These are phyloP conservation scores for Yamadazyma paraphyllophila DNA, from an alignment of 805 yeast species.

Conservation along the genomic window DNA sequence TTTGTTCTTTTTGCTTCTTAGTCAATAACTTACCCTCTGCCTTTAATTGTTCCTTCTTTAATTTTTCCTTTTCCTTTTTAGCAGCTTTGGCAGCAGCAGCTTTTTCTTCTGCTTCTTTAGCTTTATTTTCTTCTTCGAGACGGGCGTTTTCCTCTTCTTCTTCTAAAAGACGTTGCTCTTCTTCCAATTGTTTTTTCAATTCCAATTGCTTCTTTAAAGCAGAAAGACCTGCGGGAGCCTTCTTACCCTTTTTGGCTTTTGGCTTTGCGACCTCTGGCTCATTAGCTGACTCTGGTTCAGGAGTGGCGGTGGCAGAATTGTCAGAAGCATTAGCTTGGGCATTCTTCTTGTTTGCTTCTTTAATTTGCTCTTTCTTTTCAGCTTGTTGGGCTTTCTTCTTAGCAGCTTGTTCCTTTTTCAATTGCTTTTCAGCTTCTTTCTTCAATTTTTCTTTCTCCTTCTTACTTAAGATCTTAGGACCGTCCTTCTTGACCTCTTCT, in stretches of 20 bases:
- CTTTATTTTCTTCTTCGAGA: slow-evolving; percentile 49
- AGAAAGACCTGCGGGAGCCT: slow-evolving; percentile 88
- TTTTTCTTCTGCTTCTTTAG: slow-evolving; percentile 62
- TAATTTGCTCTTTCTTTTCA: slow-evolving; percentile 56
- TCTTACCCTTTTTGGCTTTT: slow-evolving; percentile 52
- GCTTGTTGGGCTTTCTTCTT: slow-evolving; percentile 75
- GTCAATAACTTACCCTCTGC: slow-evolving; percentile 94
- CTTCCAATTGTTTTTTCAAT: slow-evolving; percentile 82
- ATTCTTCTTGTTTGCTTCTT: slow-evolving; percentile 44
- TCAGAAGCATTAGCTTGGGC: slow-evolving; percentile 35
- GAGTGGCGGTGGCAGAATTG: slow-evolving; percentile 27
- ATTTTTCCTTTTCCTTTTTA: slow-evolving; percentile 85
- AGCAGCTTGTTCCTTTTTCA: slow-evolving; percentile 86
- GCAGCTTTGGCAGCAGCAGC: slow-evolving; percentile 56
- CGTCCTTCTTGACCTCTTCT: slow-evolving; percentile 52
- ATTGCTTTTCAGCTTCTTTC: slow-evolving; percentile 87
- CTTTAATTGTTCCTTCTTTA: slow-evolving; percentile 84
- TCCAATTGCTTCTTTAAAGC: slow-evolving; percentile 89
- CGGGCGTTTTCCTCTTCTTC: slow-evolving; percentile 61
- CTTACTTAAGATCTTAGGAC: slow-evolving; percentile 79
- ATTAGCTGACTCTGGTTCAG: slow-evolving; percentile 26
- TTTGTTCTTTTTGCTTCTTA: slow-evolving; percentile 93
- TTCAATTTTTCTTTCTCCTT: slow-evolving; percentile 93
- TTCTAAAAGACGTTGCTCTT: slow-evolving; percentile 67
- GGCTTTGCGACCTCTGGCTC: slow-evolving; percentile 28